A percentile compares a stretch with the other conserved stretches of the same genome.
phyloP scores from a whole-genome alignment of 2,329 filamentous ascomycete genomes.

The Pyricularia sp. region DNA sequence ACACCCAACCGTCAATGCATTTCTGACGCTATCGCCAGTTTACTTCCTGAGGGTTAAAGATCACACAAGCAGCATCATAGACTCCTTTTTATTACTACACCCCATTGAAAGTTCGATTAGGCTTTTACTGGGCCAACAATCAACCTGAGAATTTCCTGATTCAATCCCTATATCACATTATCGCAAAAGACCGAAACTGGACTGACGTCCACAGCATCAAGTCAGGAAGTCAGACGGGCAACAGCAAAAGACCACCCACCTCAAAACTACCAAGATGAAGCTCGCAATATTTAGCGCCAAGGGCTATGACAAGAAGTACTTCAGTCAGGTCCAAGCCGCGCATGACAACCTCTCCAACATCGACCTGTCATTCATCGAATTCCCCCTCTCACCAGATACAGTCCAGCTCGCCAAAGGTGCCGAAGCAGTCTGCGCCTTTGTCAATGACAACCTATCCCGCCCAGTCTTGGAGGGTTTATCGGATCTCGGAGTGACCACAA shows the following conservation, averaged over 20 bases:
- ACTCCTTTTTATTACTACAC: not conserved
- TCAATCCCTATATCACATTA: not conserved
- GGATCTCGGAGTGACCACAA: slow-evolving; percentile 39
- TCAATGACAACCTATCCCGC: slow-evolving; percentile 50
- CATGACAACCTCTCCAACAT: slow-evolving; percentile 14
- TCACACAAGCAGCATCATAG: not conserved
- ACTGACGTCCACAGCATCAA: not conserved
- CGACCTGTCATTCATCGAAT: slow-evolving; percentile 48
- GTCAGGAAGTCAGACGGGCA: not conserved
- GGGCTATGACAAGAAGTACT: slow-evolving; percentile 49
- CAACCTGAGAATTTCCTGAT: not conserved
- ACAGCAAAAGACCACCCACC: not conserved
- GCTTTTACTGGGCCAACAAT: not conserved
- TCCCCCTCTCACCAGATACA: slow-evolving; percentile 45
- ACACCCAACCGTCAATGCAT: not conserved
- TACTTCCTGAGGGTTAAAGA: not conserved
- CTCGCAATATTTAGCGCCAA: slow-evolving; percentile 57
- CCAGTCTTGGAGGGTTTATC: slow-evolving; percentile 42
- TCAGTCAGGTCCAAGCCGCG: slow-evolving; percentile 28
- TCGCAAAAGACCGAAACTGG: not conserved
- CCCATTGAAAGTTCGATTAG: not conserved
- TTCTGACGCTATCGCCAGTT: not conserved
- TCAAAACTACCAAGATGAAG: slow-evolving; percentile 32
- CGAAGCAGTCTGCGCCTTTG: slow-evolving; percentile 56
- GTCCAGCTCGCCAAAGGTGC: slow-evolving; percentile 41